phyloP scores from a whole-genome alignment of 1,139 yeast species.

The Protomyces gravidus region DNA sequence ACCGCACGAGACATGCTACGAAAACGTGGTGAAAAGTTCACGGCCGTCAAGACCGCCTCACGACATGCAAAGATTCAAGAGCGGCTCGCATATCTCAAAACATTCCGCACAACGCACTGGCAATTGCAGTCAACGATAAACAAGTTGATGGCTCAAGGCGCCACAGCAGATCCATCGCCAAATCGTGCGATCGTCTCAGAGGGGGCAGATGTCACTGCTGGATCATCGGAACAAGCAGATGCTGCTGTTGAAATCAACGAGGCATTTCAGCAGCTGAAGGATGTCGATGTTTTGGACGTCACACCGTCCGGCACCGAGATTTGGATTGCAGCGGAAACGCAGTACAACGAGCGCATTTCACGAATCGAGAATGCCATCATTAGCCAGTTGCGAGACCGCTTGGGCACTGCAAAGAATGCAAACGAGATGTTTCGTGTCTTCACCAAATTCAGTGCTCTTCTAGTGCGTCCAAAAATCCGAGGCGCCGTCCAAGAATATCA shows the following conservation, averaged over 20 bases:
- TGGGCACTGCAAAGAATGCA: slow-evolving; percentile 45
- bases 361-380: slow-evolving; percentile 50
- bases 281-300: slow-evolving; percentile 45
- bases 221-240: slow-evolving; percentile 34
- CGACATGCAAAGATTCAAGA: slow-evolving; percentile 48
- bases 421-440: slow-evolving; percentile 52
- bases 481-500: slow-evolving; percentile 57
- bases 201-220: not conserved
- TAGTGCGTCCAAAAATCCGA: slow-evolving; percentile 51
- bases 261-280: slow-evolving; percentile 46
- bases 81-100: slow-evolving; percentile 47
- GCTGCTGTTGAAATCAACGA: slow-evolving; percentile 42
- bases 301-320: slow-evolving; percentile 39
- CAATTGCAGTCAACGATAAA: slow-evolving; percentile 46
- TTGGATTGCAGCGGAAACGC: slow-evolving; percentile 46
- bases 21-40: slow-evolving; percentile 67
- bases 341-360: slow-evolving; percentile 46
- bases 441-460: slow-evolving; percentile 48
- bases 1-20: slow-evolving; percentile 71
- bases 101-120: slow-evolving; percentile 55
- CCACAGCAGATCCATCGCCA: slow-evolving; percentile 45
- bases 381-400: slow-evolving; percentile 42
- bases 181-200: slow-evolving; percentile 40
- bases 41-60: slow-evolving; percentile 57
- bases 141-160: slow-evolving; percentile 45